phyloP scores from a whole-genome alignment of 2,329 filamentous ascomycete species.

The Ceratocystis diversiconidia region DNA sequence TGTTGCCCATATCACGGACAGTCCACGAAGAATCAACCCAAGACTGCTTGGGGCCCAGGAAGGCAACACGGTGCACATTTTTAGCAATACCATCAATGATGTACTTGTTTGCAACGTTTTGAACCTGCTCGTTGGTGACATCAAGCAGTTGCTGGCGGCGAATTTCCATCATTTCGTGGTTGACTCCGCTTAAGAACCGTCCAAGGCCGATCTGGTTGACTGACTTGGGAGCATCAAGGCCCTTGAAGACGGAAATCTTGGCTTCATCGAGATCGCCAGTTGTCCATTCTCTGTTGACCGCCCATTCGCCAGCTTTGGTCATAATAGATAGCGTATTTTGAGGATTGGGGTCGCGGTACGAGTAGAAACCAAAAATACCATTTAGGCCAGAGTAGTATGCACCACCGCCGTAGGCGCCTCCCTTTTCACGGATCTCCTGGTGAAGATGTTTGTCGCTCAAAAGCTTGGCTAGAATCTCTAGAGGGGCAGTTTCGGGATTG shows the following conservation, averaged over 20 bases:
- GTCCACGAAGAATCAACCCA: constrained; percentile 67
- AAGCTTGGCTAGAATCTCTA: constrained; percentile 80
- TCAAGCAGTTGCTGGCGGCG: constrained; percentile 75
- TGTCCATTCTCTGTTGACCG: constrained; percentile 65
- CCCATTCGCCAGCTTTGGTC: constrained; percentile 68
- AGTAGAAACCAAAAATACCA: constrained; percentile 87
- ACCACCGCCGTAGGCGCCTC: constrained; percentile 86
- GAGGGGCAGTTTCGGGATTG: constrained; percentile 56
- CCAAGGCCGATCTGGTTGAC: constrained; percentile 81
- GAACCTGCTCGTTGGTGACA: constrained; percentile 67
- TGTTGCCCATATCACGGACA: constrained; percentile 57
- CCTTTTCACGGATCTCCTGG: constrained; percentile 94
- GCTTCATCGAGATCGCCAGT: constrained; percentile 84
- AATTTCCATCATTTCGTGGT: constrained; percentile 75
- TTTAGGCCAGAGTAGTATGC: constrained; percentile 68
- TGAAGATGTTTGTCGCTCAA: constrained; percentile 94
- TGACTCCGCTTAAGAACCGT: constrained; percentile 71
- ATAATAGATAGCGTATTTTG: constrained; percentile 78
- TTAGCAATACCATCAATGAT: constrained; percentile 53
- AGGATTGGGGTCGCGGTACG: constrained; percentile 92
- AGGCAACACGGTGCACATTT: constrained; percentile 47
- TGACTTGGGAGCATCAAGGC: constrained; percentile 72
- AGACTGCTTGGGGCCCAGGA: constrained; percentile 70
- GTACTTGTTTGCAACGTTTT: constrained; percentile 66
- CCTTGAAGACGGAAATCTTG: constrained; percentile 88